These are phyloP conservation scores for Fraxinus sp. DNA, from an alignment of 305 asterid species.

Conservation along the genomic window DNA sequence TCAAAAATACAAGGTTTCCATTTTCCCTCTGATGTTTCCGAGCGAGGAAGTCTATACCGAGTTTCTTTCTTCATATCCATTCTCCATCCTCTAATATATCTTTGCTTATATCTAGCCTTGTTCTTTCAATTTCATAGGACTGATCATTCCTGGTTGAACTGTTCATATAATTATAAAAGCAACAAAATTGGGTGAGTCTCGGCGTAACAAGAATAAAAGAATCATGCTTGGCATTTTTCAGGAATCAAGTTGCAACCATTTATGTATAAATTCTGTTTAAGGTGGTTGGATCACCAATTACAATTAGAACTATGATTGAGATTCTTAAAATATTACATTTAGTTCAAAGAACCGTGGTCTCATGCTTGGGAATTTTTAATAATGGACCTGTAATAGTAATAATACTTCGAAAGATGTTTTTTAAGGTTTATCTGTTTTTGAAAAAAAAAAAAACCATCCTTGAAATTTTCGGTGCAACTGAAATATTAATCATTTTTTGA, in stretches of 20 bases:
- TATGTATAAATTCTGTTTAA: background rate
- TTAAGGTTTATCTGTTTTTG: background rate
- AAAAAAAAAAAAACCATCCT: background rate
- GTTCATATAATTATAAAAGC: background rate
- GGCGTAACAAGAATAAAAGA: background rate
- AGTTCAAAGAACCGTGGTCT: background rate
- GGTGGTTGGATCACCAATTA: background rate
- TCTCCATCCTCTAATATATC: background rate
- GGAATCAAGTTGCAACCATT: background rate
- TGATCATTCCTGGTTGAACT: background rate
- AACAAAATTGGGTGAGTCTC: background rate
- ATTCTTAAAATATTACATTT: background rate
- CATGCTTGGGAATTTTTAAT: background rate
- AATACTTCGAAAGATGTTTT: background rate
- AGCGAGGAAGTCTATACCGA: constrained; percentile 2
- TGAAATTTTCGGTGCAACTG: background rate
- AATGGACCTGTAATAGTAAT: background rate
- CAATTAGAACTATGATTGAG: background rate
- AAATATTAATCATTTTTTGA: background rate
- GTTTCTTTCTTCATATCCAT: constrained; percentile 1
- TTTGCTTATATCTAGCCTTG: constrained; percentile 1
- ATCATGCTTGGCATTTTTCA: background rate
- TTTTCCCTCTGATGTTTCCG: constrained; percentile 20
- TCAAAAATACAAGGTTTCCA: constrained; percentile 71
- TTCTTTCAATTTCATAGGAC: background rate